A percentile compares a stretch with the other conserved stretches of the same genome.
These are phyloP conservation scores for Boletales sp. DNA, from an alignment of 768 basidiomycete species.

Conservation along the genomic window DNA sequence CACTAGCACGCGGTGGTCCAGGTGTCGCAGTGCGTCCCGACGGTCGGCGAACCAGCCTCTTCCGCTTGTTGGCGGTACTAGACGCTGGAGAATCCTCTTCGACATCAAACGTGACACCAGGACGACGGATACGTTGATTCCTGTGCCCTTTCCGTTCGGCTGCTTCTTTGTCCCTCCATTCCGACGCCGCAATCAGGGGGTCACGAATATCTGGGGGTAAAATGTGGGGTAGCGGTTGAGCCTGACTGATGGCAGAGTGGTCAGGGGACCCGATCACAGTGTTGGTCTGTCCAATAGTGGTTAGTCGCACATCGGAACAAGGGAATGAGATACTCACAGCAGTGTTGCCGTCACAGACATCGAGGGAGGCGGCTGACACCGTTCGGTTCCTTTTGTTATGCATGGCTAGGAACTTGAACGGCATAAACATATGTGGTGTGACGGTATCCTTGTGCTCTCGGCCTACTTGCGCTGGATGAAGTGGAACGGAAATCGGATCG, in stretches of 20 bases:
- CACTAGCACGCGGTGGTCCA: constrained; percentile 11
- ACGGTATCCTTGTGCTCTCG: constrained; percentile 36
- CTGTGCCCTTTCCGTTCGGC: constrained; percentile 41
- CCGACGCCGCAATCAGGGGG: constrained; percentile 56
- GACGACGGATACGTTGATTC: constrained; percentile 43
- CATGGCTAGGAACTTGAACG: constrained; percentile 57
- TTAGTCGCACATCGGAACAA: background rate
- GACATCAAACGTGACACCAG: constrained; percentile 66
- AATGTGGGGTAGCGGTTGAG: constrained; percentile 40
- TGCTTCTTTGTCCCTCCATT: constrained; percentile 70
- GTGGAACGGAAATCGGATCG: constrained; percentile 25
- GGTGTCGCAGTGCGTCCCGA: constrained; percentile 27
- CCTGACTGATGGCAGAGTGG: constrained; percentile 62
- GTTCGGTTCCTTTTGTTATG: constrained; percentile 53
- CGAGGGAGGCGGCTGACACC: constrained; percentile 70
- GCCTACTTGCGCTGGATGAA: constrained; percentile 25
- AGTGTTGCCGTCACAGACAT: constrained; percentile 71
- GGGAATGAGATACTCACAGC: constrained; percentile 47
- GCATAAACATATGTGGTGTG: constrained; percentile 50
- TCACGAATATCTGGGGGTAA: constrained; percentile 60
- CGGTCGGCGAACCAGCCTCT: constrained; percentile 28
- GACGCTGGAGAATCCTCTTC: constrained; percentile 47
- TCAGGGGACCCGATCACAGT: constrained; percentile 76
- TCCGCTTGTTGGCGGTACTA: constrained; percentile 19
- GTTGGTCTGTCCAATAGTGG: constrained; percentile 44